Percentiles rank a stretch among this genome's conserved stretches.
phyloP scores from a whole-genome alignment of 805 yeast genomes.

The Saturnispora sekii region DNA sequence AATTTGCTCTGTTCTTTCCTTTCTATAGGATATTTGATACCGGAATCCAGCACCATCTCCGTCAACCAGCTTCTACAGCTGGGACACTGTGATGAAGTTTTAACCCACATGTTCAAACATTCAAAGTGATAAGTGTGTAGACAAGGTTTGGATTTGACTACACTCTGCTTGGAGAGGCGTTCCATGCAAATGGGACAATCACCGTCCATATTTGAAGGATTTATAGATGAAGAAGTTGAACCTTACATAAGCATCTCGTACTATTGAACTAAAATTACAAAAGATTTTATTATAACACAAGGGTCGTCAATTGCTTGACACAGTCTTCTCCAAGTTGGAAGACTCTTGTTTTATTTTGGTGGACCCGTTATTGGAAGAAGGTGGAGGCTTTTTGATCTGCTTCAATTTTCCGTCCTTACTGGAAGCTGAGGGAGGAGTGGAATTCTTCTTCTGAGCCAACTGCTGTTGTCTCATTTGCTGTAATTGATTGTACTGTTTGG shows the following conservation, averaged over 20 bases:
- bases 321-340: not conserved
- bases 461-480: slow-evolving; percentile 28
- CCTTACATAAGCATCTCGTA: too few relatives aligned
- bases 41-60: slow-evolving; percentile 3
- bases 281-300: slow-evolving; percentile 3
- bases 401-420: not conserved
- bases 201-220: not conserved
- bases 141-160: slow-evolving; percentile 27
- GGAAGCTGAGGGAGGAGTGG: slow-evolving; percentile 1
- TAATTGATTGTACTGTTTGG: slow-evolving; percentile 40
- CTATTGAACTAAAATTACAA: slow-evolving; percentile 6
- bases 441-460: slow-evolving; percentile 22
- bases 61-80: slow-evolving; percentile 7
- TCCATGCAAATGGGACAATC: slow-evolving; percentile 28
- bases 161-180: slow-evolving; percentile 13
- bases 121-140: slow-evolving; percentile 27
- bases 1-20: slow-evolving; percentile 4
- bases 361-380: not conserved
- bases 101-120: slow-evolving; percentile 29
- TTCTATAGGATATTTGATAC: not conserved
- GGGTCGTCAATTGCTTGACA: not conserved
- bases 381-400: not conserved
- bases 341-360: not conserved
- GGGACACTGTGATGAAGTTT: slow-evolving; percentile 28
- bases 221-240: too few relatives aligned